Evolutionary conservation across 768 basidiomycete species (phyloP).

Genomic region (Pleurotus sapidus): DNA sequence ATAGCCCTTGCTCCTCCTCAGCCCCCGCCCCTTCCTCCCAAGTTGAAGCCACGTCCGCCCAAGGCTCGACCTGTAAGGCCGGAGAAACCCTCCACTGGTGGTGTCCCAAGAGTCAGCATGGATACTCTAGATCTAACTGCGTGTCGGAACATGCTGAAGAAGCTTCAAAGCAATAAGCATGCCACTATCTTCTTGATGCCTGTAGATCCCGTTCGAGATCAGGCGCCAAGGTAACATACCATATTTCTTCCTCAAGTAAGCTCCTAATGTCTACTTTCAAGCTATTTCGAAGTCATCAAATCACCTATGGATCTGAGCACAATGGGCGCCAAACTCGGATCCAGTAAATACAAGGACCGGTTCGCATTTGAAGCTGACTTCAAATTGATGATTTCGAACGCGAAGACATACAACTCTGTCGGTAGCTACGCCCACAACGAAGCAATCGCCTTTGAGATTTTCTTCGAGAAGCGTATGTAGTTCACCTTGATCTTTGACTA

Average conservation of each 20-base stretch:
- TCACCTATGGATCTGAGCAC: slow-evolving; percentile 95
- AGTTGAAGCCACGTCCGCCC: slow-evolving; percentile 22
- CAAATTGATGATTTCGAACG: slow-evolving; percentile 83
- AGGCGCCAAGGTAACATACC: slow-evolving; percentile 70
- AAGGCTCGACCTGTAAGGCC: slow-evolving; percentile 17
- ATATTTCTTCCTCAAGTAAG: slow-evolving; percentile 6
- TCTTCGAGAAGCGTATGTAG: slow-evolving; percentile 82
- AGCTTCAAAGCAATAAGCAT: slow-evolving; percentile 72
- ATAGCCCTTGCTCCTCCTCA: slow-evolving; percentile 35
- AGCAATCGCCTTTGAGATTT: slow-evolving; percentile 69
- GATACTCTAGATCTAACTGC: slow-evolving; percentile 70
- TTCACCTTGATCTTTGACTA: not conserved
- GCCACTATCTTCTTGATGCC: slow-evolving; percentile 78
- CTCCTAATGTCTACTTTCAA: slow-evolving; percentile 23
- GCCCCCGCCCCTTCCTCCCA: slow-evolving; percentile 22
- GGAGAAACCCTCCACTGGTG: slow-evolving; percentile 57
- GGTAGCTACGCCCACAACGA: slow-evolving; percentile 74
- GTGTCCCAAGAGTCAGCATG: slow-evolving; percentile 79
- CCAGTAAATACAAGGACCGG: slow-evolving; percentile 82
- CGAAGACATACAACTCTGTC: slow-evolving; percentile 77
- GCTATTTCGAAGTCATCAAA: slow-evolving; percentile 89
- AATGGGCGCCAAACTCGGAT: slow-evolving; percentile 81
- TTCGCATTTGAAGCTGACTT: slow-evolving; percentile 86
- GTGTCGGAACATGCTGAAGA: slow-evolving; percentile 75
- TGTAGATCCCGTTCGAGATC: slow-evolving; percentile 94